These are phyloP conservation scores for Fonsecaea erecta DNA, from an alignment of 2,329 filamentous ascomycete species.

Conservation along the genomic window DNA sequence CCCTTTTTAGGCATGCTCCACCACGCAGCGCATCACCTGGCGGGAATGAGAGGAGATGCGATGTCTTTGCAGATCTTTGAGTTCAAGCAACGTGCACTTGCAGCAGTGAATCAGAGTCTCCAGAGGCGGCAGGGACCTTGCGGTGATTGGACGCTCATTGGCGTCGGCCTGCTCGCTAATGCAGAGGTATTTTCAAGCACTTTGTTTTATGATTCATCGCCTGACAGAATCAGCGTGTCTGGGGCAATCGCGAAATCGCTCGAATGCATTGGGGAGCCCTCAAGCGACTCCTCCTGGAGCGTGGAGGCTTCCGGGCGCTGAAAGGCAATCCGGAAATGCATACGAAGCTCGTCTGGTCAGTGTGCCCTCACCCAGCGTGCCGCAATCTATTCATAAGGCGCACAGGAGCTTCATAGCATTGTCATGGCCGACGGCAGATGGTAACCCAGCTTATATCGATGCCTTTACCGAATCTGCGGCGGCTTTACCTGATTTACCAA, in stretches of 20 bases:
- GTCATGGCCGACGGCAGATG: conserved; percentile 21
- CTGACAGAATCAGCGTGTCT: conserved; percentile 18
- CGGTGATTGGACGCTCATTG: conserved; percentile 23
- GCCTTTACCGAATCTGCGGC: conserved; percentile 5
- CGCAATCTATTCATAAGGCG: background rate
- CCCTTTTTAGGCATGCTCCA: conserved; percentile 29
- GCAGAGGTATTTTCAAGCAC: conserved; percentile 16
- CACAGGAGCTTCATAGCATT: conserved; percentile 28
- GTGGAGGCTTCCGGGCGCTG: conserved; percentile 20
- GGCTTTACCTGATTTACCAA: background rate
- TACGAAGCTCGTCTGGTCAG: conserved; percentile 27
- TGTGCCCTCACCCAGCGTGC: background rate
- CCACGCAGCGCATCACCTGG: conserved; percentile 26
- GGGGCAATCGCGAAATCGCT: conserved; percentile 21
- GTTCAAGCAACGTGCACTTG: conserved; percentile 16
- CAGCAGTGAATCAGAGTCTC: conserved; percentile 20
- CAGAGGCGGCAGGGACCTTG: conserved; percentile 12
- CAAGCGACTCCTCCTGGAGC: conserved; percentile 22
- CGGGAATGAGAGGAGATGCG: conserved; percentile 14
- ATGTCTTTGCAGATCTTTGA: conserved; percentile 21
- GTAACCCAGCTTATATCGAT: conserved; percentile 21
- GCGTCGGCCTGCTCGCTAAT: conserved; percentile 25
- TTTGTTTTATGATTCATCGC: background rate
- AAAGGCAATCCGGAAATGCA: conserved; percentile 17
- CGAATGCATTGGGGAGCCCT: conserved; percentile 26